phyloP scores from a whole-genome alignment of 441 rosid genomes.

The Syzygium syzygioides region DNA sequence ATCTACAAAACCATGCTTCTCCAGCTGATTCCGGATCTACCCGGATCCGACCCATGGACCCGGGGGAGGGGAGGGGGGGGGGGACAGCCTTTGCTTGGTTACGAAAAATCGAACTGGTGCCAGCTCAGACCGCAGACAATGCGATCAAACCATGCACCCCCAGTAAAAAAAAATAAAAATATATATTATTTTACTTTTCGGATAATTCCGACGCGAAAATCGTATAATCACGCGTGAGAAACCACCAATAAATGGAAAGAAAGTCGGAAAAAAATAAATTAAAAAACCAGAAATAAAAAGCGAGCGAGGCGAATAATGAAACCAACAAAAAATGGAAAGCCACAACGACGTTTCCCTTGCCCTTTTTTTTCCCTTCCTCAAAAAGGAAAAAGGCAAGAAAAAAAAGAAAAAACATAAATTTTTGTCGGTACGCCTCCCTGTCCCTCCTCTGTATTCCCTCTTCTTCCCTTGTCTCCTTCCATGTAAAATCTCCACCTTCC shows the following conservation, averaged over 20 bases:
- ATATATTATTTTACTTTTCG: background rate
- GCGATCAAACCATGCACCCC: background rate
- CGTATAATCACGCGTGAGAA: background rate
- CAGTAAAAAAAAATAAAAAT: background rate
- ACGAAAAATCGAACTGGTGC: background rate
- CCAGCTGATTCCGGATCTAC: background rate
- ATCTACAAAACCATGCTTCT: background rate
- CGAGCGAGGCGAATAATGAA: too few species aligned
- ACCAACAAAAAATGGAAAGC: background rate
- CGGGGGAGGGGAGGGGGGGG: too few species aligned
- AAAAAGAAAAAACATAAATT: background rate
- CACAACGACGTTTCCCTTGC: background rate
- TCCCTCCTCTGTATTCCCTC: background rate
- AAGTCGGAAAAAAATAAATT: background rate
- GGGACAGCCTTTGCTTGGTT: background rate
- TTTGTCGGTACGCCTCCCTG: background rate
- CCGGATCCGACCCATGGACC: background rate
- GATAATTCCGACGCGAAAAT: background rate
- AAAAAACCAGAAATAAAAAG: background rate
- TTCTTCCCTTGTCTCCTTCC: background rate
- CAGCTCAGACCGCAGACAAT: background rate
- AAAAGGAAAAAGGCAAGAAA: rapidly evolving
- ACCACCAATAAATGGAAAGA: background rate
- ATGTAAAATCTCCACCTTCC: background rate
- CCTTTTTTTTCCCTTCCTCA: background rate